Conservation (phyloP, 441 rosid species). For the Arabidopsis lyrata region DNA sequence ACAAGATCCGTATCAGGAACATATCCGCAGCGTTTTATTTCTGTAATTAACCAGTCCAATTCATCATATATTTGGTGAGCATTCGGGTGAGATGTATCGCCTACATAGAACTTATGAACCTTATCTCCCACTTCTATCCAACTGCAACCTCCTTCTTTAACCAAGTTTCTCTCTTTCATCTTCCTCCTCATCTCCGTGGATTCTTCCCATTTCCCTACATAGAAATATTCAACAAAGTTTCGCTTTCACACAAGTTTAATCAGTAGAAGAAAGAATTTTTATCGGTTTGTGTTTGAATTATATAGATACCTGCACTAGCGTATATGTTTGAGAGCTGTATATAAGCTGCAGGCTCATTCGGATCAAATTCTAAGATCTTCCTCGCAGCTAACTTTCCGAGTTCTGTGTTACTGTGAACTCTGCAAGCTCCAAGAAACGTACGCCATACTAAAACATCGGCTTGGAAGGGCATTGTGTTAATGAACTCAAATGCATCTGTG, state of each 20-base stretch:
- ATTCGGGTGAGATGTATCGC: slow-evolving; percentile 59
- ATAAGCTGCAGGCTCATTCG: slow-evolving; percentile 63
- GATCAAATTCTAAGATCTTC: slow-evolving; percentile 58
- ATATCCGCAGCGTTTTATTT: slow-evolving; percentile 59
- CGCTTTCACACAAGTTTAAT: not conserved
- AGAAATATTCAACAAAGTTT: not conserved
- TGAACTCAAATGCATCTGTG: slow-evolving; percentile 55
- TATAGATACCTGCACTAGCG: slow-evolving; percentile 50
- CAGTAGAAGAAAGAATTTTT: not conserved
- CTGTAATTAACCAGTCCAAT: slow-evolving; percentile 45
- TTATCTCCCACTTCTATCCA: slow-evolving; percentile 70
- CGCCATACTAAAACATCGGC: slow-evolving; percentile 63
- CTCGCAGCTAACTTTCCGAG: slow-evolving; percentile 63
- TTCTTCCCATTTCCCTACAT: slow-evolving; percentile 61
- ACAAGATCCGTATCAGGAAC: slow-evolving; percentile 65
- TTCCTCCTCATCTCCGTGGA: slow-evolving; percentile 56
- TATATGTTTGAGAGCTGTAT: slow-evolving; percentile 64
- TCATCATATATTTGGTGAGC: slow-evolving; percentile 50
- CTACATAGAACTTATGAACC: slow-evolving; percentile 63
- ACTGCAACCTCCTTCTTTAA: slow-evolving; percentile 75
- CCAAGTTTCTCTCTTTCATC: slow-evolving; percentile 64
- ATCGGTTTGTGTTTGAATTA: not conserved
- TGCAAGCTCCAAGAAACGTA: slow-evolving; percentile 73
- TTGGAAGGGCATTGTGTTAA: slow-evolving; percentile 54
- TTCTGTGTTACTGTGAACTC: slow-evolving; percentile 54